A percentile compares a stretch with the other conserved stretches of the same genome.
Evolutionary conservation across 2,329 filamentous ascomycete genomes (phyloP).

Genomic region (Ophiosphaerella herpotricha): DNA sequence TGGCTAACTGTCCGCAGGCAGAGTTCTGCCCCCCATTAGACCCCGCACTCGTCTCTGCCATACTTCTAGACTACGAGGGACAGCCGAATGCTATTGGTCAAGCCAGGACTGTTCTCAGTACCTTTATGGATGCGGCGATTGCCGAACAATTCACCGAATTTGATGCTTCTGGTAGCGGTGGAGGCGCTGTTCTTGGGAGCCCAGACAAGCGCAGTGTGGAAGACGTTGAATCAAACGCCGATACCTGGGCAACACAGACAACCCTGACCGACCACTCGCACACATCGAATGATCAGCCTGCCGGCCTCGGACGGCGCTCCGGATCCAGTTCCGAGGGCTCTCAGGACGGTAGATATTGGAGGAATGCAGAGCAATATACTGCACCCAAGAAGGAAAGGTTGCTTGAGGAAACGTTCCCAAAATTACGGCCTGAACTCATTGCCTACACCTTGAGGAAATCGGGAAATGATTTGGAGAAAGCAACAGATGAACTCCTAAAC

Average conservation of each 20-base stretch:
- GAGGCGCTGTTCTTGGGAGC: conserved; percentile 31
- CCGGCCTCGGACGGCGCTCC: conserved; percentile 26
- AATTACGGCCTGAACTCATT: conserved; percentile 68
- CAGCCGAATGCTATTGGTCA: conserved; percentile 55
- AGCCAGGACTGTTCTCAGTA: conserved; percentile 65
- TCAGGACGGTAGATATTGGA: conserved; percentile 36
- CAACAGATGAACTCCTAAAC: conserved; percentile 81
- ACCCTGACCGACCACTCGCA: conserved; percentile 57
- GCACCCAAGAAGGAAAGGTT: conserved; percentile 66
- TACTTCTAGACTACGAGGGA: conserved; percentile 75
- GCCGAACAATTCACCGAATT: conserved; percentile 76
- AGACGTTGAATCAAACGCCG: conserved; percentile 42
- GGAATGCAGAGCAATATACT: conserved; percentile 51
- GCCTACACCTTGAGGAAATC: conserved; percentile 69
- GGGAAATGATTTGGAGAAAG: conserved; percentile 67
- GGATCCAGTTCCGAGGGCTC: conserved; percentile 26
- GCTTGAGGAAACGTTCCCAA: conserved; percentile 73
- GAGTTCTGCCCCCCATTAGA: conserved; percentile 78
- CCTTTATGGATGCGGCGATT: conserved; percentile 66
- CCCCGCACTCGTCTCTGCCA: conserved; percentile 74
- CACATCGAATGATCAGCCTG: conserved; percentile 53
- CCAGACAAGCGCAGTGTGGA: conserved; percentile 20
- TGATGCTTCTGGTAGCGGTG: conserved; percentile 74
- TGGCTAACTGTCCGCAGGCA: conserved; percentile 54
- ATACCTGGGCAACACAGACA: conserved; percentile 48